Percentiles rank a stretch among this genome's conserved stretches.
These are phyloP conservation scores for Metschnikowia noctiluminum DNA, from an alignment of 805 yeast species.

Conservation along the genomic window DNA sequence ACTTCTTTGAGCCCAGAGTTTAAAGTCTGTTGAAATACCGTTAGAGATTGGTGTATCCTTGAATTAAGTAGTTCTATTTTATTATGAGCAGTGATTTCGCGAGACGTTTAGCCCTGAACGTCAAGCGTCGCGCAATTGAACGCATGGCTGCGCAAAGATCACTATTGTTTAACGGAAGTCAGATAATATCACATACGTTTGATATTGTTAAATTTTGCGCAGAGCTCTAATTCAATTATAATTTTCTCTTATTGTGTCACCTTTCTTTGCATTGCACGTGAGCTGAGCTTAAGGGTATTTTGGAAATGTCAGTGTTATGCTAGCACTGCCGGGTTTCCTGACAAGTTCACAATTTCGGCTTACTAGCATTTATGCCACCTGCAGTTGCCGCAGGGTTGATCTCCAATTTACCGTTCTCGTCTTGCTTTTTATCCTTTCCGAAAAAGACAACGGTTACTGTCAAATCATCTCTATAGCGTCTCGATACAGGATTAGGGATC, in stretches of 20 bases:
- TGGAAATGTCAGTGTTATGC: no score
- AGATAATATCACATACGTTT: no score
- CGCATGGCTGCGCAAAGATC: background rate
- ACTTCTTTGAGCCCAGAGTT: background rate
- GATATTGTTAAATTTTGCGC: no score
- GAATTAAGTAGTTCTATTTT: no score
- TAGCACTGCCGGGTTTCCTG: background rate
- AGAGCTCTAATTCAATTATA: no score
- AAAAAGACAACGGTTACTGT: constrained; percentile 95
- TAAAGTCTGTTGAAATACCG: background rate
- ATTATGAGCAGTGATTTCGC: no score
- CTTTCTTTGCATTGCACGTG: background rate
- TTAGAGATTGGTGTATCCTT: no score
- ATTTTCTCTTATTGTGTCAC: background rate
- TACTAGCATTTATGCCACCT: constrained; percentile 47
- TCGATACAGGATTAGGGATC: constrained; percentile 86
- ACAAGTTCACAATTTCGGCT: constrained; percentile 42
- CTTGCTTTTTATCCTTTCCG: constrained; percentile 51
- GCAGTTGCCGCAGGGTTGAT: constrained; percentile 56
- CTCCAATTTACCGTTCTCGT: constrained; percentile 49
- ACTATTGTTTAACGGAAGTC: no score
- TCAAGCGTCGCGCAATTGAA: background rate
- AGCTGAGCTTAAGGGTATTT: background rate
- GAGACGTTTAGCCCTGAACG: no score
- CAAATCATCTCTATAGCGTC: constrained; percentile 92